Conservation (phyloP, 164 flowering plant genomes). For the Tinospora cordifolia region DNA sequence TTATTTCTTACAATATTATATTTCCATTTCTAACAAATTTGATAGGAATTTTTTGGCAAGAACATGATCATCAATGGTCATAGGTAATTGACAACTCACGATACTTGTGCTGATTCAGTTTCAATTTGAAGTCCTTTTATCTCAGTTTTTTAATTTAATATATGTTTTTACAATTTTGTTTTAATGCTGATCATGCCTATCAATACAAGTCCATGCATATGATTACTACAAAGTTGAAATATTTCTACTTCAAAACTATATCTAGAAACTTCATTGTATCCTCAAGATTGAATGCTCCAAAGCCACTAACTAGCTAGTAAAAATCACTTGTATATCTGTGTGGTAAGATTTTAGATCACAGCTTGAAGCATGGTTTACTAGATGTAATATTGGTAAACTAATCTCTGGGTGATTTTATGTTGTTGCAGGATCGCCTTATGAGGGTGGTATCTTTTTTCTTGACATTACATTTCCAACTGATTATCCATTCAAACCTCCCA, state of each 20-base stretch:
- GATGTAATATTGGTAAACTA: neutral
- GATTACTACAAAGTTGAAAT: neutral
- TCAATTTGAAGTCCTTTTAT: neutral
- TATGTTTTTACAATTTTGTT: neutral
- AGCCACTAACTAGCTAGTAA: neutral
- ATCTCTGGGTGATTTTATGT: neutral
- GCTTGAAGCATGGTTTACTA: neutral
- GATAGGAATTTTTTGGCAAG: no score
- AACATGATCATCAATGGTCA: no score
- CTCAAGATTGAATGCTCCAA: neutral
- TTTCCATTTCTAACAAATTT: neutral
- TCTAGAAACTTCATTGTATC: neutral
- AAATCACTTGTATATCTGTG: neutral
- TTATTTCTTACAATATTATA: no score
- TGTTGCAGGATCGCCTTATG: conserved; percentile 76
- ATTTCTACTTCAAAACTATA: neutral
- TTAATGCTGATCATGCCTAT: no score
- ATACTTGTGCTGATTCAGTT: no score
- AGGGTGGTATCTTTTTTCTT: conserved; percentile 83
- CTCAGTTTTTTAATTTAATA: no score
- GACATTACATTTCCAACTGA: conserved; percentile 79
- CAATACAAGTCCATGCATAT: no score
- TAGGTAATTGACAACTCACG: no score
- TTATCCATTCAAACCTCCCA: conserved; percentile 93
- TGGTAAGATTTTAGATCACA: neutral